Conservation (phyloP, 306 rosid species). For the Rosa persica region DNA sequence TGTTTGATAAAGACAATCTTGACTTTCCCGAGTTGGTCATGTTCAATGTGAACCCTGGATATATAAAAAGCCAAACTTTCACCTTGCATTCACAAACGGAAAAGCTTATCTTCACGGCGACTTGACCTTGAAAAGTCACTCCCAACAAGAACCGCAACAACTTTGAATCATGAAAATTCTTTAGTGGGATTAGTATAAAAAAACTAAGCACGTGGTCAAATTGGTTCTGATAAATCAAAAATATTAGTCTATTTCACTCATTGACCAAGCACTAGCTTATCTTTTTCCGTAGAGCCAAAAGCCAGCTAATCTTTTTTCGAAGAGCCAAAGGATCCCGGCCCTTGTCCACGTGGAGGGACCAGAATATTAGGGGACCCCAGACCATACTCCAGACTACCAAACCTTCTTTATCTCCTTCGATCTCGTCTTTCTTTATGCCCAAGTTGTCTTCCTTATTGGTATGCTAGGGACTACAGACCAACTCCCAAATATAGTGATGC, state of each 20-base stretch:
- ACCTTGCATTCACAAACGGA: background rate
- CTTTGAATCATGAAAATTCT: background rate
- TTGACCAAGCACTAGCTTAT: background rate
- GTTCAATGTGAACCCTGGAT: background rate
- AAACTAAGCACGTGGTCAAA: constrained; percentile 18
- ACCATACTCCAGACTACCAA: background rate
- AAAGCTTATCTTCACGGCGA: background rate
- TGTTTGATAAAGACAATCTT: background rate
- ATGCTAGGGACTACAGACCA: background rate
- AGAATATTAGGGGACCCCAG: background rate
- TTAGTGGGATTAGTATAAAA: background rate
- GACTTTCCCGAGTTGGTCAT: background rate
- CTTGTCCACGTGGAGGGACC: background rate
- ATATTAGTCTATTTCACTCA: background rate
- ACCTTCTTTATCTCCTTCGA: background rate
- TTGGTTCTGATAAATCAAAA: background rate
- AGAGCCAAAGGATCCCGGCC: background rate
- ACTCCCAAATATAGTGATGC: background rate
- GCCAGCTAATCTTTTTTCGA: background rate
- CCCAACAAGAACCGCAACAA: background rate
- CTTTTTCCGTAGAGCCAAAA: background rate
- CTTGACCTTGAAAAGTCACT: constrained; percentile 2
- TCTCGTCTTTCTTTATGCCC: constrained; percentile 3
- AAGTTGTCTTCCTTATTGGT: background rate
- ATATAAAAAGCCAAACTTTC: background rate